Evolutionary conservation across 2,329 filamentous ascomycete genomes (phyloP).

Genomic region (Seiridium unicorne): DNA sequence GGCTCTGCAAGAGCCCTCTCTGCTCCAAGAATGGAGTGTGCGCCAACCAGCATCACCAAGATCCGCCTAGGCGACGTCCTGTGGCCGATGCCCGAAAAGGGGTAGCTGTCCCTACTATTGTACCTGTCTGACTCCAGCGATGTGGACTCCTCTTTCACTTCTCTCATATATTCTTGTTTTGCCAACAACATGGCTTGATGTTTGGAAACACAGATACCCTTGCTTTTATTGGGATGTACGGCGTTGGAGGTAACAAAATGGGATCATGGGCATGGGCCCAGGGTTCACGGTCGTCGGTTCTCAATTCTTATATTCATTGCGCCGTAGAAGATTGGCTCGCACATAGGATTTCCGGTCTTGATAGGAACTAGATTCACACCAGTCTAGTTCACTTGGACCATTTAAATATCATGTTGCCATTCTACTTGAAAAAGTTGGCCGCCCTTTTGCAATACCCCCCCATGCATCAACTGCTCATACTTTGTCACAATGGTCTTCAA

Average conservation of each 20-base stretch:
- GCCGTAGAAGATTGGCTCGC: too few species aligned
- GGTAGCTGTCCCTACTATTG: too few species aligned
- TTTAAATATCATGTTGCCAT: too few species aligned
- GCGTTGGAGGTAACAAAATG: background rate
- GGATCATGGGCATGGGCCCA: background rate
- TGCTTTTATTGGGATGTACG: background rate
- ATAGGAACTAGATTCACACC: too few species aligned
- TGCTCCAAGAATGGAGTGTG: constrained; percentile 39
- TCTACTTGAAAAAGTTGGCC: too few species aligned
- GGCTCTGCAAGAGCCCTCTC: constrained; percentile 36
- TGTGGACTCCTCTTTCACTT: background rate
- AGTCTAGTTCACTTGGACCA: too few species aligned
- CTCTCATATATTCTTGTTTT: background rate
- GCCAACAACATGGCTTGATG: background rate
- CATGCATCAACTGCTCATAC: too few species aligned
- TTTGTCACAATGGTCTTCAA: too few species aligned
- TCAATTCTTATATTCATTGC: background rate
- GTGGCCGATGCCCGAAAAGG: too few species aligned
- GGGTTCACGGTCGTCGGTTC: background rate
- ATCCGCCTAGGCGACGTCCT: background rate
- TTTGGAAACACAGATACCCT: background rate
- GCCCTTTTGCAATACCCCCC: too few species aligned
- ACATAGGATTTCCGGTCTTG: too few species aligned
- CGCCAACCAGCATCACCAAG: background rate
- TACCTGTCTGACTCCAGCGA: background rate